Base-by-base conservation (phyloP, 1,139 yeast species). In the Eremothecium sinecaudum region DNA sequence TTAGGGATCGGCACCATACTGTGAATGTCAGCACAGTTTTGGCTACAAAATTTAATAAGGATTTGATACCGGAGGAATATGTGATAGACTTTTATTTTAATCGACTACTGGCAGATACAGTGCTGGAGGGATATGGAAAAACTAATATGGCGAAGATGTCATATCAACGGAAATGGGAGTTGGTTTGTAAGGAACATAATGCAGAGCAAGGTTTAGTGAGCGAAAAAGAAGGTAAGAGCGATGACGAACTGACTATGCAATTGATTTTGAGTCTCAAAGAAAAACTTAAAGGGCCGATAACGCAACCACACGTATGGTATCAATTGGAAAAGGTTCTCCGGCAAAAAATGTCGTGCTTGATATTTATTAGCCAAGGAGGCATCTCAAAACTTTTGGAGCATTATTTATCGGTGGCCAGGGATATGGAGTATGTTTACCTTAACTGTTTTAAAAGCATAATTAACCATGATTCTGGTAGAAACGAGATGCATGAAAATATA, bases 301-400 rank as follows among this genome's bases (percentile, higher is more conserved):
- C 21, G 4, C 21, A 16, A 21, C 25, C 33, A 3, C 17, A 21
- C 21, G 29, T 34, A 9, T 29, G 51, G 27, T 43, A 48, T 28
- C 44, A 44, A 31, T 36, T 51, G n/a, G 56, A 51, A 26, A 50
- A 43, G 33, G 28, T 33, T 2, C 40, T 51, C 5, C 41, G 56
- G 21, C 46, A 47, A 16, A 32, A 22, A 5, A 26, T 24, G 4
- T 40, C 48, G 21, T 39, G 42, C 22, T 31, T 33, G 15, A 16
- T 20, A 3, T 49, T 50, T 33, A 23, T 48, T n/a, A 31, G 36
- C 13, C 40, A 37, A 5, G 35, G 38, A 20, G 39, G 43, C n/a
- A 15, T 27, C 14, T 16, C 19, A 10, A 15, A 17, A n/a, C 19
- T 27, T 7, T 5, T 27, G 21, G 14, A 14, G 8, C 19, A 27